Evolutionary conservation across 306 rosid species (phyloP), one percentile per base, ranked within the genome.

Genomic region (Quercus ilex): DNA sequence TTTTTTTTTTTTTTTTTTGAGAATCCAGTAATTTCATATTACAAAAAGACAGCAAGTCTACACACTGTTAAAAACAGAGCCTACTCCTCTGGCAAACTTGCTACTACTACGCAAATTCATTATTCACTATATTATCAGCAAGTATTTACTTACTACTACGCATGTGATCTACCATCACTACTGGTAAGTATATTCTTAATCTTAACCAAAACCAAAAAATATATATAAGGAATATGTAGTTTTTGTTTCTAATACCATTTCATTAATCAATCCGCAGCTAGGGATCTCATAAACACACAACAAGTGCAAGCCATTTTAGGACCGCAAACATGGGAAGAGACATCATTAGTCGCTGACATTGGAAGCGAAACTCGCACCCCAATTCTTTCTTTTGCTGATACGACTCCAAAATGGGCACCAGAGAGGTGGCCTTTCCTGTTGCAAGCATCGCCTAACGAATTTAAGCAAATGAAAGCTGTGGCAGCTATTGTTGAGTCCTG

Each of bases 291-390:
- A 55, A 56, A 26, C 3, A 20, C n/a, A 51, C 59, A 78, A 9
- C 30, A 72, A 3, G 88, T 83, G 25, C 77, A 85, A 74, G 89
- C 80, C 20, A 81, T 90, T 7, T 38, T 90, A 33, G 88, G 87
- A 65, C 86, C 85, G 0, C 82, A 74, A n/a, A 76, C 86, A 71
- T 90, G 93, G 91, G 90, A 86, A 78, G 86, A 74, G 55, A 78
- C 85, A 20, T 74, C 68, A 17, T 57, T 80, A 31, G 87, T 87
- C n/a, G 89, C 85, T 20, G 78, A 82, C 55, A 28, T 84, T 68
- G 81, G 84, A 52, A 87, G 57, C 76, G 67, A 78, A 74, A 65
- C 58, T 2, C 73, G 41, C 18, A 78, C 69, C 26, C 87, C 91
- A 1, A 13, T 90, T 35, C 67, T 90, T 17, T 75, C 90, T 2